A percentile compares a stretch with the other conserved stretches of the same genome.
Evolutionary conservation across 2,329 filamentous ascomycete genomes (phyloP).

Genomic region (Fusarium robinianum): DNA sequence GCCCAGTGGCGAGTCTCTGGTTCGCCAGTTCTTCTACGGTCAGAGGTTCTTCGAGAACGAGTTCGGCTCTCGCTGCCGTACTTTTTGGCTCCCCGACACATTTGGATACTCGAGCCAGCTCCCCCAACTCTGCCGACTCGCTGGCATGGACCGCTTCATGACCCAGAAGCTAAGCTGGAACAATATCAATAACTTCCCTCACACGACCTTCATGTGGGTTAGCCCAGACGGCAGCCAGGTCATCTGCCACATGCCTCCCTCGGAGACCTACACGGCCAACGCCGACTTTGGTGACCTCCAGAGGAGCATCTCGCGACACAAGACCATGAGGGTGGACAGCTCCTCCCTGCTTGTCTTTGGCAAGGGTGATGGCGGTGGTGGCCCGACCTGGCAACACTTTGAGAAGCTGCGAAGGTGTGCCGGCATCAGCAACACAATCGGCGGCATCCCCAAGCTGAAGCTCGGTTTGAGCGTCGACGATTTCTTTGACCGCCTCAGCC

Average conservation of each 20-base stretch:
- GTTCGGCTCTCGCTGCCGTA: constrained; percentile 85
- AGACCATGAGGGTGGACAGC: constrained; percentile 91
- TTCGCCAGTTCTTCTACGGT: constrained; percentile 92
- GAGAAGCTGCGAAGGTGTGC: constrained; percentile 94
- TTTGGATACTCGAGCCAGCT: constrained; percentile 97
- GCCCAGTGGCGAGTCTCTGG: constrained; percentile 91
- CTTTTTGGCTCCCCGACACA: constrained; percentile 97
- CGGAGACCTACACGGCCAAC: constrained; percentile 93
- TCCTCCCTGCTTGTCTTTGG: constrained; percentile 93
- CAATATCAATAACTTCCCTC: constrained; percentile 98
- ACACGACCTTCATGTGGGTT: constrained; percentile 99
- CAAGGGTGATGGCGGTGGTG: constrained; percentile 94
- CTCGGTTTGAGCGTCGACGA: constrained; percentile 91
- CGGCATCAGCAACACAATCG: constrained; percentile 85
- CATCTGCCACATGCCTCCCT: constrained; percentile 94
- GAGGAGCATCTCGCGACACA: constrained; percentile 88
- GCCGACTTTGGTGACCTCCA: constrained; percentile 94
- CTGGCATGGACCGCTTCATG: constrained; percentile 96
- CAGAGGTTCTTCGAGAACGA: constrained; percentile 93
- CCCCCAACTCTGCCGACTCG: constrained; percentile 87
- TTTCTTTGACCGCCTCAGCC: constrained; percentile 85
- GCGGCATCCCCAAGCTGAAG: constrained; percentile 79
- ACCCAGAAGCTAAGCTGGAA: constrained; percentile 99
- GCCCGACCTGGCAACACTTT: constrained; percentile 89
- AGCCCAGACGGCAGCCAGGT: constrained; percentile 94